A percentile compares a stretch with the other conserved stretches of the same genome.
phyloP scores from a whole-genome alignment of 306 rosid genomes.

The Fragaria vesca region DNA sequence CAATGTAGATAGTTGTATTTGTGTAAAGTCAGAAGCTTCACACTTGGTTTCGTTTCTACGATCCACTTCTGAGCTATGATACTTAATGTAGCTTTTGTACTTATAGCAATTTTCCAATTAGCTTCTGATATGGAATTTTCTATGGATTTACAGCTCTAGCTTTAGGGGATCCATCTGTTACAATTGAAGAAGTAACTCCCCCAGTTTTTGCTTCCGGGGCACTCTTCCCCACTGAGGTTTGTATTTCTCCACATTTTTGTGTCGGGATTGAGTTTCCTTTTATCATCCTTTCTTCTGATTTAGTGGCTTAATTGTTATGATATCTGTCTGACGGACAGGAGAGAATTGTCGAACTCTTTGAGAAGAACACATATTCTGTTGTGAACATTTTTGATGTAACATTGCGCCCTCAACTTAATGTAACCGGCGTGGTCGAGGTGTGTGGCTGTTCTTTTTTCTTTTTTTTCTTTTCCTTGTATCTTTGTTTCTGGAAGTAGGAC shows the following conservation, averaged over 20 bases:
- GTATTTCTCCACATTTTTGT: constrained; percentile 16
- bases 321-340: constrained; percentile 48
- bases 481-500: neutral
- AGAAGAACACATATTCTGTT: constrained; percentile 83
- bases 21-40: neutral
- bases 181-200: constrained; percentile 82
- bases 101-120: neutral
- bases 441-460: neutral
- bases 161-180: constrained; percentile 82
- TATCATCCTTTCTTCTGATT: neutral
- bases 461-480: neutral
- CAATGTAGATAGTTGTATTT: neutral
- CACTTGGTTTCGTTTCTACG: neutral
- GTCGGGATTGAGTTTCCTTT: neutral
- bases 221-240: constrained; percentile 88
- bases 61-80: neutral
- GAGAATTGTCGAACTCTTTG: constrained; percentile 81
- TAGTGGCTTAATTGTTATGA: constrained; percentile 15
- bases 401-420: constrained; percentile 89
- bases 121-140: constrained; percentile 30
- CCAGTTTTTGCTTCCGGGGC: constrained; percentile 56
- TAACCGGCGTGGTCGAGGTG: constrained; percentile 95
- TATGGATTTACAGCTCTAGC: constrained; percentile 69
- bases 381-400: constrained; percentile 95
- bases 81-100: neutral